Evolutionary conservation across 768 basidiomycete species (phyloP), one percentile per base, ranked within the genome.

Genomic region (Calocera viscosa): DNA sequence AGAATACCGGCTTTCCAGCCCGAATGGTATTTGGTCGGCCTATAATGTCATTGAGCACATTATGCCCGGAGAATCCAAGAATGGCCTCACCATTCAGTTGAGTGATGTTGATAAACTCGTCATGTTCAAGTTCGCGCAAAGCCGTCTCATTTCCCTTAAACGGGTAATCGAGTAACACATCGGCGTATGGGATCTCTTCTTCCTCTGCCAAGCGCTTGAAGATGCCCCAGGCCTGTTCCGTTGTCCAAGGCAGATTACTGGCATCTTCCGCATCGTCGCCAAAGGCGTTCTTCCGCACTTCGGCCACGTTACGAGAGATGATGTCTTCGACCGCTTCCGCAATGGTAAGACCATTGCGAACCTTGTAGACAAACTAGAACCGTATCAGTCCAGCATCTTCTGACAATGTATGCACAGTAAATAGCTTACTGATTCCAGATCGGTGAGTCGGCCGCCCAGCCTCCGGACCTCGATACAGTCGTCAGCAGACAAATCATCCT

Each of bases 221-320:
- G 17, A 98, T 78, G 22, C 80, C 82, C 92, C 94, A 97, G 0
- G 85, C 93, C 73, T 98, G 93, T 68, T 91, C 88, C 53, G 87
- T 80, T 2, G 86, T 82, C 96, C 96, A 99, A 0, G 85, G 80
- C 40, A 95, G 76, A 53, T 73, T 79, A 76, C 92, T 94, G 1
- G 89, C 88, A 72, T 96, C 94, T 66, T 95, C 92, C 1, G 80
- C 76, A 72, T 96, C 94, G 70, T 96, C 94, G 0, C 94, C 95
- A 73, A 97, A 99, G 0, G 90, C 90, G 60, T 83, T 88, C 81
- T 97, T 97, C 60, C 90, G 80, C 64, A 98, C 78, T 74, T 96
- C 94, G 35, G 85, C 82, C 11, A 93, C 84, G 35, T 87, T 87
- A 17, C 90, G 83, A 24, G 77, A 76, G 68, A 96, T 84, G 71